Conservation (phyloP, 192 early-diverging fungal genomes). For the Coemansia sp. region DNA sequence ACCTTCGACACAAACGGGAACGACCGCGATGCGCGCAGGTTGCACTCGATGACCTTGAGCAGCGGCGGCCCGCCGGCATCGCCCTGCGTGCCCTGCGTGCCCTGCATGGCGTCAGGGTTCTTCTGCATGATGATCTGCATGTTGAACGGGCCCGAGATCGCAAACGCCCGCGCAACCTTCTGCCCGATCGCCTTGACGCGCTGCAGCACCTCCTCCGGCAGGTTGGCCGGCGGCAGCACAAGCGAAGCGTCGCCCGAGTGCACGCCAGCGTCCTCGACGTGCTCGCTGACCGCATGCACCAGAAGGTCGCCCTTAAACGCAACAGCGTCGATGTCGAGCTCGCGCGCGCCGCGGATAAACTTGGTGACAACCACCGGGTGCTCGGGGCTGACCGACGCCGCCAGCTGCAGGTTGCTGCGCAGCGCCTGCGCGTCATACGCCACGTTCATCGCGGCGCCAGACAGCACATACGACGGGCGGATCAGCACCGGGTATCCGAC, state of each 20-base stretch:
- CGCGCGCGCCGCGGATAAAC: conserved; percentile 91
- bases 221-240: conserved; percentile 75
- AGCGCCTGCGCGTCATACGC: conserved; percentile 79
- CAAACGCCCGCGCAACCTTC: conserved; percentile 87
- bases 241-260: conserved; percentile 97
- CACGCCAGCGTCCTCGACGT: conserved; percentile 96
- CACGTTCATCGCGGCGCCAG: conserved; percentile 98
- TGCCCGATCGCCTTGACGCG: conserved; percentile 77
- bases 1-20: conserved; percentile 99
- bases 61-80: conserved; percentile 13
- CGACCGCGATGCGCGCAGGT: conserved; percentile 94
- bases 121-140: conserved; percentile 91
- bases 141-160: conserved; percentile 98
- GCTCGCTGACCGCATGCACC: conserved; percentile 91
- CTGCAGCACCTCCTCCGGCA: conserved; percentile 57
- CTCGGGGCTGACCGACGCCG: conserved; percentile 85
- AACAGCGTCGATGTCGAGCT: conserved; percentile 95
- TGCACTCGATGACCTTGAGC: conserved; percentile 98
- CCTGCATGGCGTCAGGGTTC: too few species aligned
- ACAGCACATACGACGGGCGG: conserved; percentile 95
- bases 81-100: conserved; percentile 12
- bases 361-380: conserved; percentile 98
- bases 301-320: conserved; percentile 81
- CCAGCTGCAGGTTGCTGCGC: conserved; percentile 72
- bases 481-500: conserved; percentile 95